Evolutionary conservation across 2,329 filamentous ascomycete species (phyloP).

Genomic region (Fusarium sp.): DNA sequence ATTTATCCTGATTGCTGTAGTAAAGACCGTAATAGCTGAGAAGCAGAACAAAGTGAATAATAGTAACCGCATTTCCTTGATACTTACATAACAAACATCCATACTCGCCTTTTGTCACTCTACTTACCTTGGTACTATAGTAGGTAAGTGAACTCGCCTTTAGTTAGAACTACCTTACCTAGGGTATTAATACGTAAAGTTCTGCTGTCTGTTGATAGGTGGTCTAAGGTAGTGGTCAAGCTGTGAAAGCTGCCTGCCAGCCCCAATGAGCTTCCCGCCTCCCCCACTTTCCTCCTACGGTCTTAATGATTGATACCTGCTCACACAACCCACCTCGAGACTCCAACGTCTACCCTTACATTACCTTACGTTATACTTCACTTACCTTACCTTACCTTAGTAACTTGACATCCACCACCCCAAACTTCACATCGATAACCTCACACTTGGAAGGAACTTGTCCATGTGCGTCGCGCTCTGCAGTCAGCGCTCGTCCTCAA

Average conservation of each 20-base stretch:
- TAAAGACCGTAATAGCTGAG: not conserved
- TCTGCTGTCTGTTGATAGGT: not conserved
- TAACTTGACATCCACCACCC: not conserved
- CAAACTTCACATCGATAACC: not conserved
- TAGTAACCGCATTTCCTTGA: not conserved
- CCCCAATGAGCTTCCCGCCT: not conserved
- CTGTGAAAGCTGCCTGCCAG: not conserved
- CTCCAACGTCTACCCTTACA: constrained; percentile 9
- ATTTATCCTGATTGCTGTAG: not conserved
- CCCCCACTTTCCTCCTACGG: constrained; percentile 34
- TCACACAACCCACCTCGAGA: constrained; percentile 24
- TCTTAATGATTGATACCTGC: constrained; percentile 9
- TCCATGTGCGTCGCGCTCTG: constrained; percentile 27
- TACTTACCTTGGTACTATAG: not conserved
- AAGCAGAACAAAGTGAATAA: not conserved
- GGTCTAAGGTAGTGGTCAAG: no score
- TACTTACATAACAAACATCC: not conserved
- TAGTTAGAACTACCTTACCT: not conserved
- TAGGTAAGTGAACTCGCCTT: not conserved
- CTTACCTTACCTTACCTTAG: not conserved
- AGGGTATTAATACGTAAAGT: not conserved
- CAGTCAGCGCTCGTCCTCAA: not conserved
- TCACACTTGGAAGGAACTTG: not conserved
- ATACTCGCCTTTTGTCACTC: not conserved
- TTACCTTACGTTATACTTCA: not conserved